Evolutionary conservation across 225 moss, liverwort and hornwort genomes (phyloP).

Genomic region (Anthoceros angustus): DNA sequence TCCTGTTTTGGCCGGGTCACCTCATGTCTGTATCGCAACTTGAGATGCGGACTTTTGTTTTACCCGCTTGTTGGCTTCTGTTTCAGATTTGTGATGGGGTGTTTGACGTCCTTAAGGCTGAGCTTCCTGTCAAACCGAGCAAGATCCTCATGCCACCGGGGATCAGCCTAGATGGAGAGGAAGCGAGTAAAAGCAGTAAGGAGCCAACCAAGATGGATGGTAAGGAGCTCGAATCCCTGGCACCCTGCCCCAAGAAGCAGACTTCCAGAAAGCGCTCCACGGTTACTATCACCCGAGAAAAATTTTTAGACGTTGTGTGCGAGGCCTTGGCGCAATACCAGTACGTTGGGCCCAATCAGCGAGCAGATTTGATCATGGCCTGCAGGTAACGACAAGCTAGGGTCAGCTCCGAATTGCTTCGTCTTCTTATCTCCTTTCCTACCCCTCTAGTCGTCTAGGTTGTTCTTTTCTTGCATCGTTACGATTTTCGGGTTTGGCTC

Average conservation of each 20-base stretch:
- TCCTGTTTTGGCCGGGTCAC: neutral
- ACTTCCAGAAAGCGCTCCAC: slow-evolving; percentile 63
- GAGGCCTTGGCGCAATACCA: slow-evolving; percentile 60
- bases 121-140: slow-evolving; percentile 31
- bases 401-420: neutral
- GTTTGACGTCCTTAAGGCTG: slow-evolving; percentile 54
- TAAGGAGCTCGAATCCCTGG: neutral
- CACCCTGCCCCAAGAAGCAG: slow-evolving; percentile 8
- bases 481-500: no score
- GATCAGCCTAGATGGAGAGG: neutral
- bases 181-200: neutral
- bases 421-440: neutral
- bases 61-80: neutral
- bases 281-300: slow-evolving; percentile 60
- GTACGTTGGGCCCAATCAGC: slow-evolving; percentile 86
- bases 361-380: slow-evolving; percentile 71
- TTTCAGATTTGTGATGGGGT: slow-evolving; percentile 70
- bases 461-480: no score
- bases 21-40: neutral
- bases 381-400: slow-evolving; percentile 33
- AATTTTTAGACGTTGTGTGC: slow-evolving; percentile 72
- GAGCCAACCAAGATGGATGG: neutral
- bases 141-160: slow-evolving; percentile 14
- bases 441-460: neutral
- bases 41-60: neutral